phyloP scores from a whole-genome alignment of 352 stramenopile genomes.

The Globisporangium yorkense region DNA sequence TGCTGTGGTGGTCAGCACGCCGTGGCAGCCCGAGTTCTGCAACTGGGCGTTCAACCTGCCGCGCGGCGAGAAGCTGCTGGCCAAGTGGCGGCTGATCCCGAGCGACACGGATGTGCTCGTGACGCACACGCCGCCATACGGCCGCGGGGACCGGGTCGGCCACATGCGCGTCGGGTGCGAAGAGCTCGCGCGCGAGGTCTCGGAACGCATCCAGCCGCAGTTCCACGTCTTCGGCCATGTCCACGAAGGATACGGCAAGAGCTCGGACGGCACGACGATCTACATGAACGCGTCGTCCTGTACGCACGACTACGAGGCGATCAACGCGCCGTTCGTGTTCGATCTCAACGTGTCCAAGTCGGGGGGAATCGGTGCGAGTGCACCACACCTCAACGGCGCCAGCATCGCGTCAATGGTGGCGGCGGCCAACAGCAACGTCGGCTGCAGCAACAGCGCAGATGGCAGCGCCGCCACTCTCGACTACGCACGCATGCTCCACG shows the following conservation, averaged over 20 bases:
- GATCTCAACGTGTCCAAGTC: slow-evolving; percentile 18
- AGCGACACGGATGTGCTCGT: slow-evolving; percentile 79
- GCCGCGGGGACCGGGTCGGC: slow-evolving; percentile 57
- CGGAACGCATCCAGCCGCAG: slow-evolving; percentile 53
- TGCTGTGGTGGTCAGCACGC: slow-evolving; percentile 6
- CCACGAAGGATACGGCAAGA: slow-evolving; percentile 80
- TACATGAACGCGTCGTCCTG: slow-evolving; percentile 86
- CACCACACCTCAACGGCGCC: slow-evolving; percentile 2
- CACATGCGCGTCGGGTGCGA: slow-evolving; percentile 61
- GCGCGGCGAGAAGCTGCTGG: slow-evolving; percentile 30
- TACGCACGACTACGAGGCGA: slow-evolving; percentile 68
- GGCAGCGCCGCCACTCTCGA: slow-evolving; percentile 1
- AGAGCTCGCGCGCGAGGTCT: slow-evolving; percentile 67
- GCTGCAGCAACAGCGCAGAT: background rate
- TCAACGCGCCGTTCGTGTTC: slow-evolving; percentile 64
- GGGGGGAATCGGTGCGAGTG: background rate
- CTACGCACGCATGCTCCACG: slow-evolving; percentile 55
- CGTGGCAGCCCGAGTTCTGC: slow-evolving; percentile 82
- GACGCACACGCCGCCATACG: slow-evolving; percentile 83
- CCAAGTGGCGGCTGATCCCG: slow-evolving; percentile 50
- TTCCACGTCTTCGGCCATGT: slow-evolving; percentile 90
- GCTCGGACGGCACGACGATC: slow-evolving; percentile 61
- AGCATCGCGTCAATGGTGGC: background rate
- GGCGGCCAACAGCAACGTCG: background rate
- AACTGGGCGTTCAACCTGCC: slow-evolving; percentile 79